A percentile compares a stretch with the other conserved stretches of the same genome.
phyloP scores from a whole-genome alignment of 176 grass and related monocot genomes.

The Rhynchospora pubera region DNA sequence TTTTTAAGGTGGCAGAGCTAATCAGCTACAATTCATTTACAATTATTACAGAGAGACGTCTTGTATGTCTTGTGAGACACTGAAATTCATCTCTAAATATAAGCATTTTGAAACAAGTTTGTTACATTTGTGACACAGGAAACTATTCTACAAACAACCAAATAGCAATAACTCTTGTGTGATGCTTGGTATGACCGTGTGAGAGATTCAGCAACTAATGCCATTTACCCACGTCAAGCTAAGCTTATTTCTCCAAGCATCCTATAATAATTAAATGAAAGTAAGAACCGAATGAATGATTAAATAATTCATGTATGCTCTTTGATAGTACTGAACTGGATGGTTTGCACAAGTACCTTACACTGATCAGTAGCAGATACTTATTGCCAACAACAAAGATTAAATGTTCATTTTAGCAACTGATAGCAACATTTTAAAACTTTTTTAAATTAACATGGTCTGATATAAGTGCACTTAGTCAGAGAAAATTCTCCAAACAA shows the following conservation, averaged over 20 bases:
- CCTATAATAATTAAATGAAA: conserved; percentile 15
- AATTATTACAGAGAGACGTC: background rate
- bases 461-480: background rate
- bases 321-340: background rate
- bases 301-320: background rate
- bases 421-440: background rate
- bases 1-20: background rate
- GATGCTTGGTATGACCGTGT: background rate
- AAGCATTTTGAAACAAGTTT: background rate
- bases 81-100: background rate
- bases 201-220: background rate
- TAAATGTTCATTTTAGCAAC: background rate
- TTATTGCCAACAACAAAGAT: background rate
- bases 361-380: background rate
- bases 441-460: background rate
- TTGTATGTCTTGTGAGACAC: background rate
- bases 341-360: background rate
- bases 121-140: background rate
- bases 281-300: background rate
- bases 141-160: background rate
- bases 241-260: conserved; percentile 25
- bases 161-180: background rate
- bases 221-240: background rate
- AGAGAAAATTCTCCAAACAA: background rate
- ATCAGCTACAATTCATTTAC: background rate